Evolutionary conservation across 2,329 filamentous ascomycete species (phyloP).

Genomic region (Alternaria panax): DNA sequence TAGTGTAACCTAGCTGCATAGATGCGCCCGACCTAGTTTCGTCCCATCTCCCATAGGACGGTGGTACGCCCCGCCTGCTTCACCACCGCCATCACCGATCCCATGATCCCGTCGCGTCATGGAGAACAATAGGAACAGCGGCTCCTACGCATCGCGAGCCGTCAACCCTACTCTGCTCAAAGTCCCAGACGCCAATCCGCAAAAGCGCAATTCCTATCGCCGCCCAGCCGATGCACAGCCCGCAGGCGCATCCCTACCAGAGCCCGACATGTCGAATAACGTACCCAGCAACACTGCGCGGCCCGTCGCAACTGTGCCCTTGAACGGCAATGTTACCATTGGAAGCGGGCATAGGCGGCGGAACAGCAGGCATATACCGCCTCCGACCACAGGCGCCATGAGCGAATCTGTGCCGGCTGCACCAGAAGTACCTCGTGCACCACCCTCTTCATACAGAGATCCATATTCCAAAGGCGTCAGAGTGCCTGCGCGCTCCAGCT

Average conservation of each 20-base stretch:
- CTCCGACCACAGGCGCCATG: slow-evolving; percentile 31
- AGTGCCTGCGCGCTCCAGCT: slow-evolving; percentile 35
- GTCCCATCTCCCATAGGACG: slow-evolving; percentile 20
- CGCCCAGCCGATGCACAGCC: slow-evolving; percentile 43
- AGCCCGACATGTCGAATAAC: slow-evolving; percentile 24
- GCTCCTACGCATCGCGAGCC: slow-evolving; percentile 31
- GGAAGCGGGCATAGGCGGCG: slow-evolving; percentile 42
- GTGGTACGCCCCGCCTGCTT: slow-evolving; percentile 18
- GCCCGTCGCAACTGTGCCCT: slow-evolving; percentile 26
- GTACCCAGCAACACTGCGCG: slow-evolving; percentile 42
- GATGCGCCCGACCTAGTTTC: slow-evolving; percentile 8
- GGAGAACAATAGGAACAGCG: slow-evolving; percentile 41
- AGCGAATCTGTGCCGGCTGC: slow-evolving; percentile 52
- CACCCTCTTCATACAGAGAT: slow-evolving; percentile 53
- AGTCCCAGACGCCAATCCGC: slow-evolving; percentile 38
- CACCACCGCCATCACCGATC: slow-evolving; percentile 17
- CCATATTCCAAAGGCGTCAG: slow-evolving; percentile 45
- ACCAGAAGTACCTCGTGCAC: slow-evolving; percentile 66
- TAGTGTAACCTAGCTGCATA: slow-evolving; percentile 24
- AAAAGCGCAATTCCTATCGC: slow-evolving; percentile 45
- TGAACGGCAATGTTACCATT: slow-evolving; percentile 32
- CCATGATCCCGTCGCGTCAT: slow-evolving; percentile 37
- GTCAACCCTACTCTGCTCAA: slow-evolving; percentile 34
- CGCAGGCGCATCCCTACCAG: slow-evolving; percentile 19
- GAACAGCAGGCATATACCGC: slow-evolving; percentile 43